These are phyloP conservation scores for Calonectria crousiana DNA, from an alignment of 2,329 filamentous ascomycete species.

Conservation along the genomic window DNA sequence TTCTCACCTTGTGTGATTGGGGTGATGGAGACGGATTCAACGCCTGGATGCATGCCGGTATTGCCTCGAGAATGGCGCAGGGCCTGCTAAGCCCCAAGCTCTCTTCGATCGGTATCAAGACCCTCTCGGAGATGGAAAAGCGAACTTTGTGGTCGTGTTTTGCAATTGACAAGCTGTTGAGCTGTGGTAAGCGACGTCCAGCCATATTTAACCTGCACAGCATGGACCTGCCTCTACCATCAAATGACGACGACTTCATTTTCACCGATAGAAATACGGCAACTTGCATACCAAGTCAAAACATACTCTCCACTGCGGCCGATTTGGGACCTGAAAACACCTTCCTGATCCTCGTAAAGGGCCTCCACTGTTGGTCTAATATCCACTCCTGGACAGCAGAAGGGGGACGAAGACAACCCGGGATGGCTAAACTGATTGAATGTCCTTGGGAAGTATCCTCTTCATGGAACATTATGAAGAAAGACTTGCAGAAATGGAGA, in stretches of 20 bases:
- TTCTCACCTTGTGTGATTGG: conserved; percentile 40
- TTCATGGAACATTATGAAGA: conserved; percentile 37
- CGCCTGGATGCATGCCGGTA: conserved; percentile 43
- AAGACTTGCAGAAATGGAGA: conserved; percentile 35
- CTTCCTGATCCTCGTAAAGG: conserved; percentile 33
- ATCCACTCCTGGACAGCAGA: conserved; percentile 41
- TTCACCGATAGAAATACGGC: conserved; percentile 25
- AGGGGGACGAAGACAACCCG: conserved; percentile 33
- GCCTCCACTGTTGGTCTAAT: conserved; percentile 39
- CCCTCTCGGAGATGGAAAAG: conserved; percentile 37
- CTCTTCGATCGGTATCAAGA: conserved; percentile 28
- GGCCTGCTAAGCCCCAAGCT: conserved; percentile 37
- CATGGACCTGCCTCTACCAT: conserved; percentile 30
- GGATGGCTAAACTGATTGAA: conserved; percentile 37
- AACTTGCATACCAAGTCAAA: not conserved
- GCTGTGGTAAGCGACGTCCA: conserved; percentile 38
- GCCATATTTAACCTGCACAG: conserved; percentile 36
- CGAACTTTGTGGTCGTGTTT: conserved; percentile 41
- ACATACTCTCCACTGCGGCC: not conserved
- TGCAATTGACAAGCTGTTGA: conserved; percentile 38
- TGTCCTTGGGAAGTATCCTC: conserved; percentile 38
- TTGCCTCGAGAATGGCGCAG: conserved; percentile 42
- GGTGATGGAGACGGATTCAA: conserved; percentile 43
- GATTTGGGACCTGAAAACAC: conserved; percentile 26
- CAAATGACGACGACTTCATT: conserved; percentile 35